Percentiles rank a stretch among this genome's conserved stretches.
Conservation (phyloP, 768 basidiomycete species). For the Lactifluus volemus region DNA sequence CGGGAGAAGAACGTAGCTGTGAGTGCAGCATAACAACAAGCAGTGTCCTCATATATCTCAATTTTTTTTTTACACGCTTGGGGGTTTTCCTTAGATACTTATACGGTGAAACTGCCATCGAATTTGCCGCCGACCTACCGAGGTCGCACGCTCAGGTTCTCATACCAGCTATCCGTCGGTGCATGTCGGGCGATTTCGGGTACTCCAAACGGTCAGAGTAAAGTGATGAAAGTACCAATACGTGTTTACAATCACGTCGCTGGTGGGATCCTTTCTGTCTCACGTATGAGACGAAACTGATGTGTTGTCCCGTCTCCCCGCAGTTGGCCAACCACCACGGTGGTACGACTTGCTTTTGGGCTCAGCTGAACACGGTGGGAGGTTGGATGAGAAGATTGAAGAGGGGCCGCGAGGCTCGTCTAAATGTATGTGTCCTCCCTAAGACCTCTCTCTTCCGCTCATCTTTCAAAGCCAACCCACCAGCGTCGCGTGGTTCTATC, state of each 20-base stretch:
- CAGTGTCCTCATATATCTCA: neutral
- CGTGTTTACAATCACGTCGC: conserved; percentile 83
- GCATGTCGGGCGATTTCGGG: conserved; percentile 55
- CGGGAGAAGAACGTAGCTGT: conserved; percentile 86
- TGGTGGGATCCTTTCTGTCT: conserved; percentile 33
- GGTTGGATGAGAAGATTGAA: conserved; percentile 13
- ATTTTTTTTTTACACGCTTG: conserved; percentile 1
- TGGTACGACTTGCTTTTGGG: conserved; percentile 9
- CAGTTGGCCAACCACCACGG: conserved; percentile 14
- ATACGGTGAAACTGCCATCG: conserved; percentile 64
- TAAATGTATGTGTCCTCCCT: conserved; percentile 3
- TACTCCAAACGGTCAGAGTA: conserved; percentile 45
- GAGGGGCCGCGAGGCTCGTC: conserved; percentile 3
- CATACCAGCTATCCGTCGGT: conserved; percentile 86
- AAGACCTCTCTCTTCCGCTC: neutral
- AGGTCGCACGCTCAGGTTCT: conserved; percentile 76
- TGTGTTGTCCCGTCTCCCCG: neutral
- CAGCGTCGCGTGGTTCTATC: conserved; percentile 6
- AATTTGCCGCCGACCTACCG: conserved; percentile 86
- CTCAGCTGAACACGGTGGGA: conserved; percentile 6
- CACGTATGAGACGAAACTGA: neutral
- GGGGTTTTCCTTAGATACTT: conserved; percentile 50
- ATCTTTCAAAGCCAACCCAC: neutral
- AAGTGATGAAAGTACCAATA: conserved; percentile 87
- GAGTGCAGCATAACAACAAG: conserved; percentile 26